Percentiles rank a stretch among this genome's conserved stretches.
These are phyloP conservation scores for Senna siamea DNA, from an alignment of 306 rosid genomes.

Conservation along the genomic window DNA sequence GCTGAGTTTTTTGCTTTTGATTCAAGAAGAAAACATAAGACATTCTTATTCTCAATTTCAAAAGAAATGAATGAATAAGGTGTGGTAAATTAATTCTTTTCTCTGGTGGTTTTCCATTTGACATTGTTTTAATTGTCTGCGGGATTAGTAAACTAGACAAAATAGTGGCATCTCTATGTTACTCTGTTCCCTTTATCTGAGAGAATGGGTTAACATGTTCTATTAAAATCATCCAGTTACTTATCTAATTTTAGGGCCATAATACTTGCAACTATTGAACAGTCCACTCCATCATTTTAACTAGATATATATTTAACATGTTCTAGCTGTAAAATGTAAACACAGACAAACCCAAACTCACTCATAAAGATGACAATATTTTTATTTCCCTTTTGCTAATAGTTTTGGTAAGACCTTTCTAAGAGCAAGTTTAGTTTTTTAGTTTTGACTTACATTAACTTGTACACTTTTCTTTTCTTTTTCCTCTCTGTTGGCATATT, in stretches of 20 bases:
- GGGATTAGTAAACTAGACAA: too few species aligned
- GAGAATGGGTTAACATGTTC: too few species aligned
- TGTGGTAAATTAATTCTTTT: too few species aligned
- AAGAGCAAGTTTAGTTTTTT: constrained; percentile 18
- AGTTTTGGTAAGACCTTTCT: constrained; percentile 12
- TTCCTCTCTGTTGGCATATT: constrained; percentile 27
- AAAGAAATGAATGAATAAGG: too few species aligned
- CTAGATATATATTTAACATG: constrained; percentile 26
- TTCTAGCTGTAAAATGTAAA: constrained; percentile 10
- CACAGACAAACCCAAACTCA: neutral
- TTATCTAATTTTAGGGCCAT: neutral
- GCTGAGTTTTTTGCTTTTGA: too few species aligned
- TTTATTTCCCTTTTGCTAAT: constrained; percentile 28
- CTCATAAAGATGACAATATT: constrained; percentile 23
- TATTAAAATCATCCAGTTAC: constrained; percentile 7
- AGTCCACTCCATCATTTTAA: constrained; percentile 24
- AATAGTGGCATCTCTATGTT: too few species aligned
- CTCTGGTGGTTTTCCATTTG: too few species aligned
- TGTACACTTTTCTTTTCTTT: constrained; percentile 36
- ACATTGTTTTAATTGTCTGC: too few species aligned
- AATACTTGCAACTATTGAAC: constrained; percentile 25
- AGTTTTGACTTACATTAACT: constrained; percentile 46
- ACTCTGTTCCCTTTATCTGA: too few species aligned
- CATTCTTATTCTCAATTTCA: too few species aligned
- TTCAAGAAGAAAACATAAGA: too few species aligned